Evolutionary conservation across 495 filamentous ascomycete genomes (phyloP), one percentile per base, ranked within the genome.

Genomic region (Xylaria bambusicola): DNA sequence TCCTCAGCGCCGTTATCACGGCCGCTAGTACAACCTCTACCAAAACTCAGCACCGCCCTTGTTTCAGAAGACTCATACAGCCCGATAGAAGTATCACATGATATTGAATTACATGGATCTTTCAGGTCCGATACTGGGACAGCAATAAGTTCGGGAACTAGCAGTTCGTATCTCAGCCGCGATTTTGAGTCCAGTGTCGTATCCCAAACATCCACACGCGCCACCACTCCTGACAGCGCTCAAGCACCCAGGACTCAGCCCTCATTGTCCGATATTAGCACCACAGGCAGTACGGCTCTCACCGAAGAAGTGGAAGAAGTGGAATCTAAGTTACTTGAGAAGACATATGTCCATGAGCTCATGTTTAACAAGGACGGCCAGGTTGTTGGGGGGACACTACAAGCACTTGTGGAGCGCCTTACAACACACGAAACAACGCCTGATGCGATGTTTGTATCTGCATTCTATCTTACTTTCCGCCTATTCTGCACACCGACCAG

Each of bases 401-500:
- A 90, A 26, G 93, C 95, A 6, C 77, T 99, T 50, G 89, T 99
- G 46, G 95, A 99, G 74, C 86, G 89, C 65, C 84, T 99, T 24
- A 99, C 95, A 2, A 90, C 90, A 0, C 92, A 95, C 70, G 91
- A 97, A 69, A 89, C 91, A 0, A 96, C 94, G 2, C 95, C 95
- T 1, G 93, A 97, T 70, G 86, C 91, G 35, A 84, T 90, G 69
- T 99, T 98, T 66, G 91, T 97, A 52, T 89, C 91, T 2, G 90
- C 95, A 0, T 98, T 99, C 71, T 98, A 95, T 73, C 86, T 98
- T 41, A 98, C 95, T 26, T 99, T 99, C 78, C 89, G 95, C 42
- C 84, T 96, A 18, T 99, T 99, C 61, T 90, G 91, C 46, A 89
- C 90, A 0, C 92, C 95, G 1, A 66, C 82, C 15, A 83, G 91